Evolutionary conservation across 1,139 yeast species (phyloP), one percentile per base, ranked within the genome.

Genomic region (Pichia sp.): DNA sequence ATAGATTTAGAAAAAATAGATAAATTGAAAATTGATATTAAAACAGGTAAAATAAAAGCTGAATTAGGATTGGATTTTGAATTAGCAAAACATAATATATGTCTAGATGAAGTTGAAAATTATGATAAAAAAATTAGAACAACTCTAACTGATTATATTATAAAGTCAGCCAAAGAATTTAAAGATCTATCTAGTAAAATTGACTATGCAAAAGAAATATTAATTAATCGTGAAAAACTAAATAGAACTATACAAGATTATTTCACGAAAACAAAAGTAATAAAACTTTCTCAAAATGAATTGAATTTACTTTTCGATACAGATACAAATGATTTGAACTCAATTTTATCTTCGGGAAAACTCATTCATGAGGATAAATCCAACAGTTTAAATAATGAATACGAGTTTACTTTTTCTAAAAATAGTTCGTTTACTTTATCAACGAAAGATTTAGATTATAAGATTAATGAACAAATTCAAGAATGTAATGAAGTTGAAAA

Each of bases 401-500:
- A 49, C 39, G 60, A 57, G 35, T 58, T 59, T 36, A 48, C 42
- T 4, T 42, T 56, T 29, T 46, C 46, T 33, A 50, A 47, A 30
- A 49, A 42, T 25, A 39, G 51, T 26, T 49, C 55, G 2, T 57
- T 62, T 37, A 46, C 46, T 31, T 43, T 40, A 16, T 54, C 58
- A 33, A 51, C 58, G 25, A 42, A 49, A 6, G 56, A 58, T 23
- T 45, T 62, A 31, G 41, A 48, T 20, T 40, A 41, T 6, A 41
- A 47, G 30, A 58, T 63, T 9, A 52, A 56, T 7, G 37, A 38
- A 12, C 60, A 62, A 43, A 51, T 60, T 10, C 35, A 41, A 5
- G 58, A 54, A 28, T 63, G 65, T 46, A 59, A 58, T 8, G 48
- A 47, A 27, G 41, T 60, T 33, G 46, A 51, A 33, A 25, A 32